A percentile compares a stretch with the other conserved stretches of the same genome.
These are phyloP conservation scores for Hemisphaericaspora nanyangensis DNA, from an alignment of 805 yeast genomes.

Conservation along the genomic window DNA sequence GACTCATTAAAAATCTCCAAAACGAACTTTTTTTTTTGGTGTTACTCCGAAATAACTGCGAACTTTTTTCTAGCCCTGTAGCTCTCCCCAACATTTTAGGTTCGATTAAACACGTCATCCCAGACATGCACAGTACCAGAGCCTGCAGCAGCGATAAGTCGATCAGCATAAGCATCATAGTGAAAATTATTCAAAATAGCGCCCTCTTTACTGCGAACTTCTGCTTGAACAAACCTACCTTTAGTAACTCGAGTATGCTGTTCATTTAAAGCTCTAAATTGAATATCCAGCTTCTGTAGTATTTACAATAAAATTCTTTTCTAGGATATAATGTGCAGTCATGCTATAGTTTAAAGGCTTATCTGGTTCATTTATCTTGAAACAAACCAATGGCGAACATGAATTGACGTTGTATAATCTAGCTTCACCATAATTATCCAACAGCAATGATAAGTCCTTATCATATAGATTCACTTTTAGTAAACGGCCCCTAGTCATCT, in stretches of 20 bases:
- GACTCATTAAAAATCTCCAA: too few species aligned
- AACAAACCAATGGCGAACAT: neutral
- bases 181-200: neutral
- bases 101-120: conserved; percentile 19
- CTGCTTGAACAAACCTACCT: neutral
- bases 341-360: neutral
- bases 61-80: too few species aligned
- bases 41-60: too few species aligned
- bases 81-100: too few species aligned
- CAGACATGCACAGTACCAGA: conserved; percentile 19
- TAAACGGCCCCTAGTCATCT: neutral
- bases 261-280: conserved; percentile 11
- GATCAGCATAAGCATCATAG: conserved; percentile 6
- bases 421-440: conserved; percentile 6
- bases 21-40: too few species aligned
- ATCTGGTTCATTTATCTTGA: neutral
- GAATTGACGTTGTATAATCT: conserved; percentile 4
- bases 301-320: conserved; percentile 9
- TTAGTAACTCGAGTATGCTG: neutral
- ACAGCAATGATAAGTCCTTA: conserved; percentile 4
- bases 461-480: conserved; percentile 5
- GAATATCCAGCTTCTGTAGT: conserved; percentile 19
- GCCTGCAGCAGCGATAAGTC: conserved; percentile 17
- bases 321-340: neutral
- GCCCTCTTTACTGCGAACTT: neutral